A percentile compares a stretch with the other conserved stretches of the same genome.
Conservation (phyloP, 805 yeast genomes). For the Candida boidinii region DNA sequence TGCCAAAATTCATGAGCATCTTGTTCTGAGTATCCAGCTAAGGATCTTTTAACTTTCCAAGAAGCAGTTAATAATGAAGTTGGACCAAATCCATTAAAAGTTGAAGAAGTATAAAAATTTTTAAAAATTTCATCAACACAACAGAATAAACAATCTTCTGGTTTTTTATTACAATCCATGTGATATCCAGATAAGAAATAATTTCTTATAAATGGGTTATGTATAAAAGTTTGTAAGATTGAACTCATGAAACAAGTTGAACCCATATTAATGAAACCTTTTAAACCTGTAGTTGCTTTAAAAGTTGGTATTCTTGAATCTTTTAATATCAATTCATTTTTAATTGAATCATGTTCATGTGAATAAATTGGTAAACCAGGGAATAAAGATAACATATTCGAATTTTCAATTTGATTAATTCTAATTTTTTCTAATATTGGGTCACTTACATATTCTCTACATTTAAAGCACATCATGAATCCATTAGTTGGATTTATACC, state of each 20-base stretch:
- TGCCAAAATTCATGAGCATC: constrained; percentile 99
- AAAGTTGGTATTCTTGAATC: constrained; percentile 34
- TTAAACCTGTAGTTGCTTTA: constrained; percentile 65
- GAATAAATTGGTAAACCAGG: constrained; percentile 25
- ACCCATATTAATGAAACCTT: constrained; percentile 90
- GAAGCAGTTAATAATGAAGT: constrained; percentile 75
- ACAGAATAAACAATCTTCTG: constrained; percentile 66
- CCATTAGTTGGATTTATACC: constrained; percentile 67
- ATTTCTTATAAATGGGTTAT: constrained; percentile 79
- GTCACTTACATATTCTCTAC: constrained; percentile 65
- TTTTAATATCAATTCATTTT: constrained; percentile 17
- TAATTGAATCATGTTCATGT: constrained; percentile 17
- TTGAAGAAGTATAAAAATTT: constrained; percentile 59
- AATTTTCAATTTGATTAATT: constrained; percentile 15
- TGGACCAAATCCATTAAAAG: constrained; percentile 69
- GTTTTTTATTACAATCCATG: constrained; percentile 37
- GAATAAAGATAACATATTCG: constrained; percentile 11
- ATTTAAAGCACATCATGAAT: constrained; percentile 68
- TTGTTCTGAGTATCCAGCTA: constrained; percentile 95
- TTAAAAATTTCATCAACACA: constrained; percentile 72
- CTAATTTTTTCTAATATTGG: constrained; percentile 47
- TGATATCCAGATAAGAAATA: constrained; percentile 73
- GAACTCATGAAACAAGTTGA: constrained; percentile 97
- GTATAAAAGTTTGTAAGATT: constrained; percentile 80
- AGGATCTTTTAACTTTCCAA: constrained; percentile 74